These are phyloP conservation scores for Jasminum sambac DNA, from an alignment of 257 asterid genomes.

Conservation along the genomic window DNA sequence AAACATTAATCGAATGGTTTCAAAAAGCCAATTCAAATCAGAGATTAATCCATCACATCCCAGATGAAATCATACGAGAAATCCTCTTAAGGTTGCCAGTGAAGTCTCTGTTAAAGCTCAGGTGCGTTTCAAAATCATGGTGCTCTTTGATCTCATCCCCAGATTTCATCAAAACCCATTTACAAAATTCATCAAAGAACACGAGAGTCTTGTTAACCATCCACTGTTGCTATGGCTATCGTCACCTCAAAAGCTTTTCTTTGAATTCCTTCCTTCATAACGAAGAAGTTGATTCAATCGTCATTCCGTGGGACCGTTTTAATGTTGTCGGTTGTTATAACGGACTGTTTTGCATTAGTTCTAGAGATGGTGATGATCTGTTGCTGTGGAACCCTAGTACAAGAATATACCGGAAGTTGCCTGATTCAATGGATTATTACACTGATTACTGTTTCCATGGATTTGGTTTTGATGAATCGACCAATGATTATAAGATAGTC, in stretches of 20 bases:
- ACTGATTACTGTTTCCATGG: slow-evolving; percentile 30
- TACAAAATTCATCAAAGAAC: slow-evolving; percentile 8
- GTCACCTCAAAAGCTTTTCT: too few relatives aligned
- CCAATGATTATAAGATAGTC: slow-evolving; percentile 59
- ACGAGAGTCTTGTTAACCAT: slow-evolving; percentile 5
- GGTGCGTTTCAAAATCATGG: too few relatives aligned
- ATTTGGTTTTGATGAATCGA: slow-evolving; percentile 43
- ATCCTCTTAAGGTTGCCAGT: slow-evolving; percentile 53
- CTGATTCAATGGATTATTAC: slow-evolving; percentile 26
- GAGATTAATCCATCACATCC: too few relatives aligned
- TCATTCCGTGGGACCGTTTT: background rate
- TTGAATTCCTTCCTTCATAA: slow-evolving; percentile 36
- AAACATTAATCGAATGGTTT: too few relatives aligned
- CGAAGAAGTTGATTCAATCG: slow-evolving; percentile 13
- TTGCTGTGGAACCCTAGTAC: slow-evolving; percentile 52
- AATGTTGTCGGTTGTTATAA: slow-evolving; percentile 52
- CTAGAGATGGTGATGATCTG: slow-evolving; percentile 21
- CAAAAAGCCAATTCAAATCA: too few relatives aligned
- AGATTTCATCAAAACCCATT: slow-evolving; percentile 37
- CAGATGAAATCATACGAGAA: slow-evolving; percentile 52
- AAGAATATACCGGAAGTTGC: slow-evolving; percentile 35
- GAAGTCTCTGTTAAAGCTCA: slow-evolving; percentile 41
- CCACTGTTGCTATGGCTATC: background rate
- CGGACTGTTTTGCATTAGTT: slow-evolving; percentile 45
- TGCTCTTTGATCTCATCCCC: too few relatives aligned